phyloP scores from a whole-genome alignment of 2,329 filamentous ascomycete species.

The Colletotrichum ledebouriae region DNA sequence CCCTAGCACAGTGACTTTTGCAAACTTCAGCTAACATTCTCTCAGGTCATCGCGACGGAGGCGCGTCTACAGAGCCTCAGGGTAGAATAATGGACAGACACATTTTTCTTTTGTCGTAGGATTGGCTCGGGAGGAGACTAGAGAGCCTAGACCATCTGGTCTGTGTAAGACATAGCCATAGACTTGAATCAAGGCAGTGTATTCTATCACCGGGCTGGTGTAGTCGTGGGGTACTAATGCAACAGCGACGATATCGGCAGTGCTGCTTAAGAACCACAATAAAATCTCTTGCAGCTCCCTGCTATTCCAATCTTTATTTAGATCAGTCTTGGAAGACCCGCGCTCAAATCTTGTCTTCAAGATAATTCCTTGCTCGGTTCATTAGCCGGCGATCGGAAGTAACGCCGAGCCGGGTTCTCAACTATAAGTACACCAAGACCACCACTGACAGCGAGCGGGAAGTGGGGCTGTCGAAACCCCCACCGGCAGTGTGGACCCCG shows the following conservation, averaged over 20 bases:
- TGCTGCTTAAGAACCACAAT: no score
- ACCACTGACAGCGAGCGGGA: slow-evolving; percentile 1
- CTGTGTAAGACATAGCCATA: slow-evolving; percentile 54
- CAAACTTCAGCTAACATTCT: not conserved
- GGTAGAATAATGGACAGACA: slow-evolving; percentile 71
- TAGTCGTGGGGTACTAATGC: no score
- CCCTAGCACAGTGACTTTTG: not conserved
- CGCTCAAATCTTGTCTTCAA: no score
- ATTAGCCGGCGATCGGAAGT: slow-evolving; percentile 11
- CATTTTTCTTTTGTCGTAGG: slow-evolving; percentile 54
- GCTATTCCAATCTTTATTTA: not conserved
- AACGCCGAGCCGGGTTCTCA: not conserved
- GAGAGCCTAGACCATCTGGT: slow-evolving; percentile 46
- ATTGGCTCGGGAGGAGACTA: slow-evolving; percentile 47
- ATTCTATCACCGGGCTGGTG: slow-evolving; percentile 27
- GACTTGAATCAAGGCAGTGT: slow-evolving; percentile 45
- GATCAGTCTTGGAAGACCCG: not conserved
- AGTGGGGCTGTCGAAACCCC: slow-evolving; percentile 24
- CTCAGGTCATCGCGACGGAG: slow-evolving; percentile 88
- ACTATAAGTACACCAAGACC: not conserved
- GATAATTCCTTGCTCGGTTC: not conserved
- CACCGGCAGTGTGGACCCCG: slow-evolving; percentile 3
- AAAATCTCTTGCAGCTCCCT: no score
- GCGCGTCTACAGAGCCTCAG: slow-evolving; percentile 89
- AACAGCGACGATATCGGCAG: no score